Evolutionary conservation across 2,329 filamentous ascomycete species (phyloP).

Genomic region (Botryotinia narcissicola): DNA sequence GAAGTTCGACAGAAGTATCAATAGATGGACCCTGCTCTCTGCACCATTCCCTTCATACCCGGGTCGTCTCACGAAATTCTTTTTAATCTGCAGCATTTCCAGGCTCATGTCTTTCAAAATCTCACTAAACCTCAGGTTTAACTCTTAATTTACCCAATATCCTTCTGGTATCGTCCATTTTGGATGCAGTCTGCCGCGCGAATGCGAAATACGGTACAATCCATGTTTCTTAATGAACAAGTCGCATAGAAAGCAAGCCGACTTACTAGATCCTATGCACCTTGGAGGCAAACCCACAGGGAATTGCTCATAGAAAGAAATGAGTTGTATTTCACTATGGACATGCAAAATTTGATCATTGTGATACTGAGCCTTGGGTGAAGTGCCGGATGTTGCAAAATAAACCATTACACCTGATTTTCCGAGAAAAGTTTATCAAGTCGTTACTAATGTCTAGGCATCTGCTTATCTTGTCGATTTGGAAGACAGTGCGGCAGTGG

Average conservation of each 20-base stretch:
- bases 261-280: constrained; percentile 27
- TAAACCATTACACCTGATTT: neutral
- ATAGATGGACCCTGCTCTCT: neutral
- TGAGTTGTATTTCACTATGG: constrained; percentile 51
- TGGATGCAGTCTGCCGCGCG: constrained; percentile 20
- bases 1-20: neutral
- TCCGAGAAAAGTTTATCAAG: neutral
- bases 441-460: neutral
- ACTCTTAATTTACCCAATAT: constrained; percentile 6
- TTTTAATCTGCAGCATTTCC: neutral
- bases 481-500: neutral
- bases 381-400: neutral
- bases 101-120: neutral
- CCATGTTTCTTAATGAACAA: constrained; percentile 25
- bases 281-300: constrained; percentile 2
- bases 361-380: neutral
- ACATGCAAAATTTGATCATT: constrained; percentile 33
- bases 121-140: neutral
- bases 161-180: constrained; percentile 23
- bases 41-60: neutral
- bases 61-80: neutral
- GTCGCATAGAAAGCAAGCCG: constrained; percentile 26
- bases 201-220: constrained; percentile 22
- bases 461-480: neutral
- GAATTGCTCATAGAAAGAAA: constrained; percentile 21